Percentiles rank a stretch among this genome's conserved stretches.
phyloP scores from a whole-genome alignment of 2,329 filamentous ascomycete species.

The Penicillium freii region DNA sequence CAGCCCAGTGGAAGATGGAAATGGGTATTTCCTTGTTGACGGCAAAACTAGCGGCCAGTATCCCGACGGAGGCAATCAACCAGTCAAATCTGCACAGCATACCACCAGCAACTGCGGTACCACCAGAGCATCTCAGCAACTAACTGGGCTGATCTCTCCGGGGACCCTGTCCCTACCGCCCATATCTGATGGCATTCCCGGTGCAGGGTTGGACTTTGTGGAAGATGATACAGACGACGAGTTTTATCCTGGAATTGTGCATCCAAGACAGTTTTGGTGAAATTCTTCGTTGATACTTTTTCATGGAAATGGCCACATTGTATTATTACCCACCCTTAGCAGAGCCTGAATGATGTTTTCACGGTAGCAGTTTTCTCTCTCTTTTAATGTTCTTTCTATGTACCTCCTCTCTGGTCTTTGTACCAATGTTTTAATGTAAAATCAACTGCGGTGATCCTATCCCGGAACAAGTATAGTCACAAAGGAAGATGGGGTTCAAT shows the following conservation, averaged over 20 bases:
- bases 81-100: conserved; percentile 21
- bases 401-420: neutral
- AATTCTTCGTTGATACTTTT: neutral
- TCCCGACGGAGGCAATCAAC: conserved; percentile 26
- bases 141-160: conserved; percentile 19
- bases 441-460: neutral
- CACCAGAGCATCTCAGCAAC: conserved; percentile 10
- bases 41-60: conserved; percentile 26
- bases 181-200: neutral
- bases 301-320: neutral
- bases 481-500: neutral
- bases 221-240: conserved; percentile 8
- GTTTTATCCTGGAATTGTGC: conserved; percentile 5
- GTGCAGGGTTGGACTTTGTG: neutral
- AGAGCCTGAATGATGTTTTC: neutral
- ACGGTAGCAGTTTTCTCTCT: no score
- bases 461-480: neutral
- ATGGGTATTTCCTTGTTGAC: conserved; percentile 33
- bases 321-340: neutral
- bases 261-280: neutral
- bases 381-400: neutral
- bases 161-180: neutral
- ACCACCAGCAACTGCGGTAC: conserved; percentile 19
- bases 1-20: conserved; percentile 6
- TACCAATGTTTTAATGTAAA: neutral